Percentiles rank a stretch among this genome's conserved stretches.
Conservation (phyloP, 148 eudicot species). For the Rhododendron kiyosumense region DNA sequence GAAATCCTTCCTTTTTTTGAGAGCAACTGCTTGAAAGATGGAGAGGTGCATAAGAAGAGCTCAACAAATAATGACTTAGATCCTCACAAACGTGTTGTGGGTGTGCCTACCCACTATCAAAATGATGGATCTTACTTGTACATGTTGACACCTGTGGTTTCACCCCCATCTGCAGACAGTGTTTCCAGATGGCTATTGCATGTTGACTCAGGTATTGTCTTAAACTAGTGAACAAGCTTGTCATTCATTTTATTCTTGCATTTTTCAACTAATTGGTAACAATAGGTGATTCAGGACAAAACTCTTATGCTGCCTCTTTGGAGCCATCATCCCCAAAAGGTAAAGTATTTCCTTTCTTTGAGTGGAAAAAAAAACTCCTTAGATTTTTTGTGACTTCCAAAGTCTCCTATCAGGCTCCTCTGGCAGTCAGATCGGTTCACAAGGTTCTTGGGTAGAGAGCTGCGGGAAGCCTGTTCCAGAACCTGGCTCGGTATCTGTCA, state of each 20-base stretch:
- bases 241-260: background rate
- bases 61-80: conserved; percentile 17
- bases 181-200: conserved; percentile 61
- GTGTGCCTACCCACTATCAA: conserved; percentile 51
- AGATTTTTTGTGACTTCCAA: conserved; percentile 4
- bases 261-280: background rate
- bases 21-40: conserved; percentile 21
- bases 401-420: conserved; percentile 21
- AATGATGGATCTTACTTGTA: conserved; percentile 65
- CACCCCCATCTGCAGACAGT: conserved; percentile 65
- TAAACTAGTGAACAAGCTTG: background rate
- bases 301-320: background rate
- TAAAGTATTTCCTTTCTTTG: background rate
- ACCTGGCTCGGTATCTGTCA: conserved; percentile 18
- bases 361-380: background rate
- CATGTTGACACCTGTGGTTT: conserved; percentile 64
- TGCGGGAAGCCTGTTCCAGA: conserved; percentile 21
- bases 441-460: conserved; percentile 27
- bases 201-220: conserved; percentile 34
- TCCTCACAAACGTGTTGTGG: conserved; percentile 26
- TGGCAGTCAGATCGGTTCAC: conserved; percentile 14
- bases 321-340: conserved; percentile 23
- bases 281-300: background rate
- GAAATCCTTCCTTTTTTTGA: conserved; percentile 43
- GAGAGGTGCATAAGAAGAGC: conserved; percentile 15